These are phyloP conservation scores for Tremellales sp. DNA, from an alignment of 1,284 basidiomycete genomes.

Conservation along the genomic window DNA sequence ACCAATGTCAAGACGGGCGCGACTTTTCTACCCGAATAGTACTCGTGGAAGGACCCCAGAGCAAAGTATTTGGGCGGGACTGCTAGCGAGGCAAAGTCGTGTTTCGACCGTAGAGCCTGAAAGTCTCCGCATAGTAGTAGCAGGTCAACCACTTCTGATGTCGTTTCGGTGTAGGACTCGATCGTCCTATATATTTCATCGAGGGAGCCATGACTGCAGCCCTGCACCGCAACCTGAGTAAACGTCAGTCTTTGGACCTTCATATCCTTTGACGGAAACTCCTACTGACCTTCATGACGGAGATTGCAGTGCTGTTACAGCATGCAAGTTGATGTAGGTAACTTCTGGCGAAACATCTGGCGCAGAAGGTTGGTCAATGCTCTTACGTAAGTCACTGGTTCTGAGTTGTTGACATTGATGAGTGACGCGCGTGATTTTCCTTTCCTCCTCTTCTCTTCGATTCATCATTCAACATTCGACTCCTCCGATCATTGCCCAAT, in stretches of 20 bases:
- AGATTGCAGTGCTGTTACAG: no score
- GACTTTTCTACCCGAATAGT: constrained; percentile 75
- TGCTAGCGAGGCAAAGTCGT: constrained; percentile 84
- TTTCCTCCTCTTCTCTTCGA: no score
- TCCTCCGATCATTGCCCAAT: no score
- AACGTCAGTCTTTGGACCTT: no score
- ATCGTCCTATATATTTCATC: constrained; percentile 83
- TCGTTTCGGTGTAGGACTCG: constrained; percentile 57
- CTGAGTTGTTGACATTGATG: no score
- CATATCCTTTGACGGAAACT: no score
- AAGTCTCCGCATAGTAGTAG: constrained; percentile 90
- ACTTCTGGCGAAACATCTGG: not conserved
- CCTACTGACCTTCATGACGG: no score
- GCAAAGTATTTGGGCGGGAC: constrained; percentile 84
- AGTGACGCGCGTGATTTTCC: no score
- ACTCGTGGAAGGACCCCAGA: constrained; percentile 82
- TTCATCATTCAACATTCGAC: no score
- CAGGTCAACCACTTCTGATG: constrained; percentile 69
- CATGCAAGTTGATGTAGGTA: not conserved
- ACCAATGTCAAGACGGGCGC: constrained; percentile 89
- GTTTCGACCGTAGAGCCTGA: constrained; percentile 80
- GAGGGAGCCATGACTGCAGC: constrained; percentile 90
- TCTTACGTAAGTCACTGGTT: no score
- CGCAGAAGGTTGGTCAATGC: no score
- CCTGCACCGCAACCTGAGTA: constrained; percentile 80